Conservation (phyloP, 495 filamentous ascomycete species). For the Rostrohypoxylon terebratum region DNA sequence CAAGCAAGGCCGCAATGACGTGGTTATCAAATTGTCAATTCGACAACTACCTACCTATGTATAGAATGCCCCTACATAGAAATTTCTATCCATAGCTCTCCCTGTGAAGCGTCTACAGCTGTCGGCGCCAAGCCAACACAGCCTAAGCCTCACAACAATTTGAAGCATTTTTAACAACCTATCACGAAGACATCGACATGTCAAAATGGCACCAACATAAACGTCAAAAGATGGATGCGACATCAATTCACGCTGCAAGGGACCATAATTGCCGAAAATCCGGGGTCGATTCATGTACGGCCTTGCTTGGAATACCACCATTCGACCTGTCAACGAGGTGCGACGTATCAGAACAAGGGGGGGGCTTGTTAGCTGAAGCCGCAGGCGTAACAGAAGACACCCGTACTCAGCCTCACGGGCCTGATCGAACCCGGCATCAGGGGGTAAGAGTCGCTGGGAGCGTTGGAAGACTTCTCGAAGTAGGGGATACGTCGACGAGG, state of each 20-base stretch:
- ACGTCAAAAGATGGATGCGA: background rate
- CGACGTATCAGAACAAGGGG: constrained; percentile 44
- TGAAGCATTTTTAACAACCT: background rate
- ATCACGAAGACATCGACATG: constrained; percentile 1
- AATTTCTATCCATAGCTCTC: constrained; percentile 10
- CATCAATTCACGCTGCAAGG: constrained; percentile 6
- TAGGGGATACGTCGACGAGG: background rate
- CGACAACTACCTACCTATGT: background rate
- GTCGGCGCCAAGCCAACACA: constrained; percentile 16
- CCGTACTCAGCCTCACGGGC: constrained; percentile 39
- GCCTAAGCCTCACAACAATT: background rate
- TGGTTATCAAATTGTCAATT: background rate
- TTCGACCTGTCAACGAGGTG: constrained; percentile 24
- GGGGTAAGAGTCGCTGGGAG: constrained; percentile 21
- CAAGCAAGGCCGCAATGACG: background rate
- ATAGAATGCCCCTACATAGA: background rate
- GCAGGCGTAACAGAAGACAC: constrained; percentile 38
- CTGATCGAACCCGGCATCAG: constrained; percentile 30
- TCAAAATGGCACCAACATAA: background rate
- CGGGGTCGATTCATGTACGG: constrained; percentile 3
- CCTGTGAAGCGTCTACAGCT: background rate
- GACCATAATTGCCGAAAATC: background rate
- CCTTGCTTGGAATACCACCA: background rate
- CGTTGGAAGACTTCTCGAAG: constrained; percentile 15
- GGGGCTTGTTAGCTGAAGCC: constrained; percentile 37